Base-by-base conservation (phyloP, 345 rosid genomes). In the Bruguiera gymnorhiza region DNA sequence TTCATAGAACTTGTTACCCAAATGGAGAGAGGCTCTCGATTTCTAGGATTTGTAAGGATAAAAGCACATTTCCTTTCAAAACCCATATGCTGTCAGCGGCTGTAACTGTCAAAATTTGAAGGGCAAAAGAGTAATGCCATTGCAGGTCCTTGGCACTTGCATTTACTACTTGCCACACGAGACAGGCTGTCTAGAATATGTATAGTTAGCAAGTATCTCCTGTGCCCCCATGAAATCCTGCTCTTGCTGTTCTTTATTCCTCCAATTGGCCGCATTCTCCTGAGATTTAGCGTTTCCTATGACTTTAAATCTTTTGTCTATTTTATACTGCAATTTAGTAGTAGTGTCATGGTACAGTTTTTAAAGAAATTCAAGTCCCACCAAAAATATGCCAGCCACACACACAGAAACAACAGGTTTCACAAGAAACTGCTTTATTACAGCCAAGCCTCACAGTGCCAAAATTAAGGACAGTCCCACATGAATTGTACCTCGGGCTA, bases 151-250 rank as follows among this genome's bases (percentile, higher is more conserved):
- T 61, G 76, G 71, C 39, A 67, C 21, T 60, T 51, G 66, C 19
- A 56, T 27, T 18, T 2, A 37, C 51, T 20, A 59, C 34, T 30
- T 58, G 54, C 65, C 58, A 58, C 19, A 11, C 6, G 23, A 27
- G 62, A 66, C 76, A 73, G 67, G 55, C 67, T 60, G 71, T 66
- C 55, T 8, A 48, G 31, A n/a, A 43, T 43, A 65, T 63, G 43
- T 63, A 27, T 54, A 46, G 65, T 21, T 20, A 7, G 52, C 30
- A 39, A 21, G 15, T 9, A 43, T 10, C 6, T 36, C 55, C 18
- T 58, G 5, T 43, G 16, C 50, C 50, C 50, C 50, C 50, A 43
- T 13, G 50, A 43, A 13, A 43, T 15, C 50, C 51, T 51, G 43
- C 13, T 20, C 61, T 60, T 34, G 50, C 65, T 10, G 37, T 24